Conservation (phyloP, 140 eudicot genomes). For the Senecio squalidus region DNA sequence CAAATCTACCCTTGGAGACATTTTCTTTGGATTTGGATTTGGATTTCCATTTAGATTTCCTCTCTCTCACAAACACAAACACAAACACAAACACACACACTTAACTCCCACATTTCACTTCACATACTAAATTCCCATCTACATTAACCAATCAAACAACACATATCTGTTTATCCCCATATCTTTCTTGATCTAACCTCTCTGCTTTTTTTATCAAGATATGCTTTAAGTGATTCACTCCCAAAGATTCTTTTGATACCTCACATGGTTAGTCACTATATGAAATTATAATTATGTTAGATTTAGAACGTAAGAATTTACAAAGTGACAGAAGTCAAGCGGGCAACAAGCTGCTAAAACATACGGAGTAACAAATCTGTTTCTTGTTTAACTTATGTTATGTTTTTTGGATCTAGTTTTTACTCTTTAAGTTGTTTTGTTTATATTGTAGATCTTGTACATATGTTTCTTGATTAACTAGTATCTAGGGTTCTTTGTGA, state of each 20-base stretch:
- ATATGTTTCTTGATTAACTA: no score
- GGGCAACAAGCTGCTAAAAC: no score
- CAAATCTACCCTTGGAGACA: slow-evolving; percentile 23
- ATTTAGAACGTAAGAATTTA: no score
- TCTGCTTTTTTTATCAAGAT: background rate
- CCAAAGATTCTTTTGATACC: slow-evolving; percentile 16
- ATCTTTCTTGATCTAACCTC: slow-evolving; percentile 9
- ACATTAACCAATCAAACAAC: slow-evolving; percentile 30
- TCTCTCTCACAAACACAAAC: slow-evolving; percentile 19
- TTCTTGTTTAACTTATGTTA: slow-evolving; percentile 5
- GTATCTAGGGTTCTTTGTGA: background rate
- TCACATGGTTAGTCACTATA: slow-evolving; percentile 26
- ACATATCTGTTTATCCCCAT: slow-evolving; percentile 9
- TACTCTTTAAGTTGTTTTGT: background rate
- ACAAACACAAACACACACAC: no score
- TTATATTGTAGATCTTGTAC: no score
- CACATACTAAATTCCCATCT: slow-evolving; percentile 32
- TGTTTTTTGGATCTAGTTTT: slow-evolving; percentile 32
- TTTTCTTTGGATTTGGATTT: slow-evolving; percentile 24
- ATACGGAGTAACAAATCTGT: no score
- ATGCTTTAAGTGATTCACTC: slow-evolving; percentile 1
- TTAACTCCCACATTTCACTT: slow-evolving; percentile 23
- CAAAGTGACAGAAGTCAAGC: no score
- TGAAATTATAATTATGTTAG: no score
- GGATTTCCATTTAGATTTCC: slow-evolving; percentile 17